Evolutionary conservation across 352 stramenopile genomes (phyloP), one percentile per base, ranked within the genome.

Genomic region (Aphanomyces euteiches): DNA sequence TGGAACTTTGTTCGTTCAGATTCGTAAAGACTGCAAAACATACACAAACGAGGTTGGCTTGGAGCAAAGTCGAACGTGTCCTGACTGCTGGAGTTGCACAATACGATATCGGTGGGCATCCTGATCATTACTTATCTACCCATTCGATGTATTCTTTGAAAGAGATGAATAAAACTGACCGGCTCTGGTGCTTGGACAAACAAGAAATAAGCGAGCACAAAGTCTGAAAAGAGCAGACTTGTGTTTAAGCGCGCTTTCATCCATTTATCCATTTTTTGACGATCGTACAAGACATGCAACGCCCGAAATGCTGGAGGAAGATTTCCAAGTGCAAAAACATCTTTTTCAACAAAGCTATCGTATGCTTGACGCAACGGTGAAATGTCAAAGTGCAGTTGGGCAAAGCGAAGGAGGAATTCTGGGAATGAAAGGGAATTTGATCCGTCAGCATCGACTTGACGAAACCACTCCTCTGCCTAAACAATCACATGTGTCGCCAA

Each of bases 61-160:
- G 8, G 78, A 76, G 65, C 83, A 90, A 59, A 92, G 76, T 8
- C 85, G 78, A 15, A 90, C 82, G 68, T 92, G 85, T 0, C 83
- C 85, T 41, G 78, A 85, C 43, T 82, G 80, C 45, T 92, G 85
- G 2, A 92, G 77, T 38, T 90, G 82, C 17, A 92, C 83, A 7
- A 92, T 83, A 12, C 83, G 83, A 67, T 78, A 85, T 1, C 72
- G 77, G 64, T 92, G 85, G 5, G 50, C 72, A 41, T 86, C 69
- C 12, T 83, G 73, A 45, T 89, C 80, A 45, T 81, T 88, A 43
- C 75, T 71, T 12, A 64, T 37, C 59, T 79, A 74, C 57, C 72
- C 50, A 87, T 28, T 28, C 28, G 28, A 28, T 28, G 28, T 28
- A 28, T 28, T 28, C 28, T 28, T 28, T 28, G 28, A 28, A 28